These are phyloP conservation scores for Coniophora puteana DNA, from an alignment of 1,284 basidiomycete genomes.

Conservation along the genomic window DNA sequence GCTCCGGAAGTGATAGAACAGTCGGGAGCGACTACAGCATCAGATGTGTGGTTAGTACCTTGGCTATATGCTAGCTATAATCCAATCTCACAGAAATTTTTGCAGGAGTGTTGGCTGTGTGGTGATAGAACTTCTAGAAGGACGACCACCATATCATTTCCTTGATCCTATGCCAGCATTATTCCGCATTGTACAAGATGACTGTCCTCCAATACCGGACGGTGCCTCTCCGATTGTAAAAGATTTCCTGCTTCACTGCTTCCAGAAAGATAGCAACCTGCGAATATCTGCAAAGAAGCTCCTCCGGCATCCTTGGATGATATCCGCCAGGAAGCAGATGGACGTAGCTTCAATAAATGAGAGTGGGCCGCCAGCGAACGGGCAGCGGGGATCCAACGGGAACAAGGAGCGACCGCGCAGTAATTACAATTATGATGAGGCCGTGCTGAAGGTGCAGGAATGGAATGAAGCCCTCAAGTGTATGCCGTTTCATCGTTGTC, in stretches of 20 bases:
- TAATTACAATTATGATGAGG: constrained; percentile 90
- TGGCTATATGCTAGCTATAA: not conserved
- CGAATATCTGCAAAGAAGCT: constrained; percentile 93
- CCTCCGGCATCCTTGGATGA: constrained; percentile 94
- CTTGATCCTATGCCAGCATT: constrained; percentile 98
- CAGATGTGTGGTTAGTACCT: constrained; percentile 83
- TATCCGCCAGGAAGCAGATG: constrained; percentile 77
- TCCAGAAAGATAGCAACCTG: constrained; percentile 96
- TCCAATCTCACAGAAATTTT: constrained; percentile 11
- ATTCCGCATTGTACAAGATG: constrained; percentile 97
- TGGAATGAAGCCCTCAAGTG: constrained; percentile 98
- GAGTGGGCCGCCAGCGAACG: constrained; percentile 23
- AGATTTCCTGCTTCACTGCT: constrained; percentile 96
- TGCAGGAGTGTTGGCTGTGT: constrained; percentile 90
- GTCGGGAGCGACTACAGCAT: constrained; percentile 93
- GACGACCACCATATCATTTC: constrained; percentile 93
- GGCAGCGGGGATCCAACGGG: constrained; percentile 33
- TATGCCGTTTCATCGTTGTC: constrained; percentile 27
- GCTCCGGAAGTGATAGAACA: constrained; percentile 98
- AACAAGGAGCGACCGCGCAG: constrained; percentile 53
- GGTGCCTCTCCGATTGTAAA: constrained; percentile 92
- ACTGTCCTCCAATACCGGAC: constrained; percentile 93
- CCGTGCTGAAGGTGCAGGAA: constrained; percentile 92
- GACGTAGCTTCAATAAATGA: constrained; percentile 34
- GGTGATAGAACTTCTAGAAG: constrained; percentile 94